Base-by-base conservation (phyloP, 495 filamentous ascomycete species). In the Schizothecium vesticola region DNA sequence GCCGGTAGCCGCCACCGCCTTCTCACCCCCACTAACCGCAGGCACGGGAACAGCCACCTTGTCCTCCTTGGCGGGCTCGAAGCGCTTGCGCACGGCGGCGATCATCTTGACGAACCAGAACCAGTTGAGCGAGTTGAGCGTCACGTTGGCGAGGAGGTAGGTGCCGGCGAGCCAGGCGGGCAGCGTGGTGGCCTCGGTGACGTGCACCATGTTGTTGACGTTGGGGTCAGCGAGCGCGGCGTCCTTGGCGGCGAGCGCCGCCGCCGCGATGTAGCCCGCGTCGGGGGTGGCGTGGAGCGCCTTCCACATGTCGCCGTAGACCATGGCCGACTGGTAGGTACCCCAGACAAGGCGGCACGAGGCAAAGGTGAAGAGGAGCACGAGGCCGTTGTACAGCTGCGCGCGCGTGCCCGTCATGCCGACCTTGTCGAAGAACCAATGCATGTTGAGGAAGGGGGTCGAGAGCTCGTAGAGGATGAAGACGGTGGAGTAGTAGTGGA, bases 381-480 rank as follows among this genome's bases (percentile, higher is more conserved):
- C 71, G 76, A 94, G 87, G 73, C 93, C 93, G 77, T 97, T 97
- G 79, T 94, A 91, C 73, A 94, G 88, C 79, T 97, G 93, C 3
- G 75, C 72, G 19, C 73, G 83, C 68, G 91, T 91, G 63, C 95
- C 95, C 24, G 96, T 99, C 86, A 97, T 90, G 77, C 91, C 88
- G 73, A 97, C 84, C 81, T 99, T 99, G 83, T 99, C 95, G 75
- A 91, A 94, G 86, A 99, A 98, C 95, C 95, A 99, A 85, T 99
- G 95, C 80, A 98, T 91, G 78, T 97, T 96, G 74, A 96, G 88
- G 82, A 96, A 94, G 16, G 93, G 93, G 72, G 88, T 90, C 64
- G 92, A 97, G 66, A 99, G 91, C 82, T 99, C 95, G 85, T 97
- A 99, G 73, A 99, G 92, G 74, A 99, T 92, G 82, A 99, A 98